phyloP scores from a whole-genome alignment of 1,284 basidiomycete species.

The Sanghuangporus baumii region DNA sequence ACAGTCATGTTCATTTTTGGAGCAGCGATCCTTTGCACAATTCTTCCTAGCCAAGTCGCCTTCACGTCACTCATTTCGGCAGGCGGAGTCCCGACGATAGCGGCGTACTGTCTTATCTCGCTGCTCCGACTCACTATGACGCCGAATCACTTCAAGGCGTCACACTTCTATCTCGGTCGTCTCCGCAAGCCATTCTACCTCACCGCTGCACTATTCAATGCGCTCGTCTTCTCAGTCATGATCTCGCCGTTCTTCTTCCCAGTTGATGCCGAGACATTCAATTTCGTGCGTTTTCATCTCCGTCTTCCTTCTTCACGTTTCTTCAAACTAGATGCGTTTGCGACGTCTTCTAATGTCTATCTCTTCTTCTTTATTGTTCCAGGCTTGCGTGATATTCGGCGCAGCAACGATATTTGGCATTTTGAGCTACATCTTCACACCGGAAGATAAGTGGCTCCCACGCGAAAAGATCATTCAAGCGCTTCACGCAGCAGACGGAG shows the following conservation, averaged over 20 bases:
- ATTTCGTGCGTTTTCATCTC: conserved; percentile 58
- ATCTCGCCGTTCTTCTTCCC: conserved; percentile 70
- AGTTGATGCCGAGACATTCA: conserved; percentile 65
- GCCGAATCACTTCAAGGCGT: conserved; percentile 64
- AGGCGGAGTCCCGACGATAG: conserved; percentile 74
- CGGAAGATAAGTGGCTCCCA: conserved; percentile 71
- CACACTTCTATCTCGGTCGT: conserved; percentile 64
- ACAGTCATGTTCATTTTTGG: conserved; percentile 78
- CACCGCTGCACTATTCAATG: conserved; percentile 65
- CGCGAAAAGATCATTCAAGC: conserved; percentile 51
- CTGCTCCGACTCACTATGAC: conserved; percentile 69
- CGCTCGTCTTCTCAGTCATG: conserved; percentile 62
- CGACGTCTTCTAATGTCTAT: neutral
- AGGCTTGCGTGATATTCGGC: conserved; percentile 76
- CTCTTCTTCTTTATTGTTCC: conserved; percentile 18
- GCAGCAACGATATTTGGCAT: conserved; percentile 72
- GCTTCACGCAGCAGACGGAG: conserved; percentile 32
- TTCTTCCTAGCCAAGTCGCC: conserved; percentile 79
- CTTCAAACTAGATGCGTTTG: neutral
- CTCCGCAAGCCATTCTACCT: conserved; percentile 65
- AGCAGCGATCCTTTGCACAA: conserved; percentile 69
- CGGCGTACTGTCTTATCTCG: conserved; percentile 76
- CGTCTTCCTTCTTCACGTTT: neutral
- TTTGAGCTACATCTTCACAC: conserved; percentile 69
- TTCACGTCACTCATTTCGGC: conserved; percentile 84